A percentile compares a stretch with the other conserved stretches of the same genome.
Conservation (phyloP, 2,329 filamentous ascomycete species). For the Epichloe uncinata region DNA sequence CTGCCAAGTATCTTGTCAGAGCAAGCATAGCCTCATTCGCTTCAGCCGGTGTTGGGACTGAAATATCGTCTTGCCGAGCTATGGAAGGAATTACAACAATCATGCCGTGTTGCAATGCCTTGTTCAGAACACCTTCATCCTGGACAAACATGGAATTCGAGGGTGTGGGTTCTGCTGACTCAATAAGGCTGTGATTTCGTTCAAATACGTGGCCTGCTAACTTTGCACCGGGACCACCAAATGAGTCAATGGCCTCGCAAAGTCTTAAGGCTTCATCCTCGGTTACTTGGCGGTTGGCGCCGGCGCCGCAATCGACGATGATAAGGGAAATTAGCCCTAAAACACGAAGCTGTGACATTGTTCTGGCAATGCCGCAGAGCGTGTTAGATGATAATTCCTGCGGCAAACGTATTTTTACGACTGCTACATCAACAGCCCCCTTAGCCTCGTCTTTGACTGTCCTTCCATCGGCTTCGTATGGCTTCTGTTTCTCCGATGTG, state of each 20-base stretch:
- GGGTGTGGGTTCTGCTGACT: constrained; percentile 9
- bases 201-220: constrained; percentile 40
- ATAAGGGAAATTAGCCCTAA: constrained; percentile 74
- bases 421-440: constrained; percentile 47
- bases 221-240: constrained; percentile 54
- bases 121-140: constrained; percentile 19
- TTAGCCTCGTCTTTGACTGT: neutral
- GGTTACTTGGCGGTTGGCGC: constrained; percentile 27
- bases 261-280: constrained; percentile 58
- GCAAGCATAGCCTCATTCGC: constrained; percentile 57
- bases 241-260: constrained; percentile 58
- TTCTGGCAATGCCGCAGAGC: constrained; percentile 65
- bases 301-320: constrained; percentile 57
- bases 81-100: constrained; percentile 27
- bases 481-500: constrained; percentile 23
- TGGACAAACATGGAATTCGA: constrained; percentile 17
- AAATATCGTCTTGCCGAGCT: constrained; percentile 29
- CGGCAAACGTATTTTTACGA: constrained; percentile 71
- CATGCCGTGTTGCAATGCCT: constrained; percentile 19
- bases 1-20: constrained; percentile 62
- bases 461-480: neutral
- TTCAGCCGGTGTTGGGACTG: constrained; percentile 26
- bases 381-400: constrained; percentile 56
- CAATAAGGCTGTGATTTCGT: neutral
- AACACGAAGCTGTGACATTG: constrained; percentile 67